phyloP scores from a whole-genome alignment of 176 grass and related monocot species.

The Eleusine coracana region DNA sequence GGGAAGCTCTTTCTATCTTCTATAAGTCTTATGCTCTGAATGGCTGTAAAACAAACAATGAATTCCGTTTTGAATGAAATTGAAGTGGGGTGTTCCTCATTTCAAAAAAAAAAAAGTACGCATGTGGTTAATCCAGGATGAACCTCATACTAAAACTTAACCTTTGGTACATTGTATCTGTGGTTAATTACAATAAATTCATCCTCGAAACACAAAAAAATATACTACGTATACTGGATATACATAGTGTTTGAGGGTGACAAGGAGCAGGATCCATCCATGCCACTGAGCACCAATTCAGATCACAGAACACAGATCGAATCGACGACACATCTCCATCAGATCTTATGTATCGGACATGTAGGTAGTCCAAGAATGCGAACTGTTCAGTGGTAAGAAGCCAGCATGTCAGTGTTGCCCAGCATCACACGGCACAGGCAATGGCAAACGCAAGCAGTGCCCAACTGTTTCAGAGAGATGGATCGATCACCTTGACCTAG shows the following conservation, averaged over 20 bases:
- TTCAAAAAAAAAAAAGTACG: too few relatives aligned
- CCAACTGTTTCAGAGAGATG: conserved; percentile 49
- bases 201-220: too few relatives aligned
- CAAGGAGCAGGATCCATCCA: conserved; percentile 24
- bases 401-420: conserved; percentile 55
- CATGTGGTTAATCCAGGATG: too few relatives aligned
- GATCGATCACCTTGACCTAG: conserved; percentile 50
- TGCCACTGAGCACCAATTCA: conserved; percentile 3
- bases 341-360: conserved; percentile 34
- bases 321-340: conserved; percentile 29
- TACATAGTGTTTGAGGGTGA: neutral
- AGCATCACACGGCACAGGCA: conserved; percentile 51
- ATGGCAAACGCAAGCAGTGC: conserved; percentile 38
- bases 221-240: too few relatives aligned
- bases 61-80: too few relatives aligned
- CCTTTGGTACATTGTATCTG: too few relatives aligned
- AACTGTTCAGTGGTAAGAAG: conserved; percentile 60
- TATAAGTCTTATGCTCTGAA: too few relatives aligned
- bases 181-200: too few relatives aligned
- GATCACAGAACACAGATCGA: conserved; percentile 10
- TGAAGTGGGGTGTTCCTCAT: too few relatives aligned
- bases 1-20: too few relatives aligned
- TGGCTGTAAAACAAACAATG: too few relatives aligned
- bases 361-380: conserved; percentile 50
- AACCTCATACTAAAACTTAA: too few relatives aligned